Evolutionary conservation across 2,329 filamentous ascomycete species (phyloP).

Genomic region (Botrytis squamosa): DNA sequence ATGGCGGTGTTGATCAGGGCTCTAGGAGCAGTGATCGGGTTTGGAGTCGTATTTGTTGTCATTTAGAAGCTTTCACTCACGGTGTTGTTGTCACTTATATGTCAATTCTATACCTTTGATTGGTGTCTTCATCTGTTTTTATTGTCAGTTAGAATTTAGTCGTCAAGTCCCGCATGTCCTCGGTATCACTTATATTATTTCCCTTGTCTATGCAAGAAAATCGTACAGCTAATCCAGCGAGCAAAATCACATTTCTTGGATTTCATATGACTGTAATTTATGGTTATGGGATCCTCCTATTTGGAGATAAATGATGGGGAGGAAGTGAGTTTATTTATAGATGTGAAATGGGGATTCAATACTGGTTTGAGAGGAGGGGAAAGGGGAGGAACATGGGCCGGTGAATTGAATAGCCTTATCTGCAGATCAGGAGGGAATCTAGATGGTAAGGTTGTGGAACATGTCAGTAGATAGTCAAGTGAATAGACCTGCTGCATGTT

Average conservation of each 20-base stretch:
- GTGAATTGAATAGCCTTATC: background rate
- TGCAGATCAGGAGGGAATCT: fast-evolving
- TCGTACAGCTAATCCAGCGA: background rate
- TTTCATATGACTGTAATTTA: no score
- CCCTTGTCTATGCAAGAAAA: background rate
- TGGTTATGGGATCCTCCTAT: no score
- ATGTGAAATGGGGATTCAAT: background rate
- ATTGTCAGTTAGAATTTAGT: background rate
- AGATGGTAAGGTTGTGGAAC: no score
- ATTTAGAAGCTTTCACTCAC: background rate
- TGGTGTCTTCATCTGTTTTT: fast-evolving
- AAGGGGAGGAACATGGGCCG: background rate
- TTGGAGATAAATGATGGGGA: background rate
- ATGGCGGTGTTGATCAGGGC: background rate
- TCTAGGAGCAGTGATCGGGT: background rate
- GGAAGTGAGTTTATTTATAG: background rate
- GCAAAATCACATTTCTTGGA: background rate
- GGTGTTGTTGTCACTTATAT: background rate
- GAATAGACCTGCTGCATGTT: background rate
- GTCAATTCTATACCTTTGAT: no score
- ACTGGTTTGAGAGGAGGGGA: background rate
- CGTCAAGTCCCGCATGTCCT: background rate
- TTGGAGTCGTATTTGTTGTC: background rate
- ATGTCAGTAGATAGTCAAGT: background rate
- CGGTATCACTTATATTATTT: fast-evolving